phyloP scores from a whole-genome alignment of 768 basidiomycete genomes.

The Neoboletus magnificus region DNA sequence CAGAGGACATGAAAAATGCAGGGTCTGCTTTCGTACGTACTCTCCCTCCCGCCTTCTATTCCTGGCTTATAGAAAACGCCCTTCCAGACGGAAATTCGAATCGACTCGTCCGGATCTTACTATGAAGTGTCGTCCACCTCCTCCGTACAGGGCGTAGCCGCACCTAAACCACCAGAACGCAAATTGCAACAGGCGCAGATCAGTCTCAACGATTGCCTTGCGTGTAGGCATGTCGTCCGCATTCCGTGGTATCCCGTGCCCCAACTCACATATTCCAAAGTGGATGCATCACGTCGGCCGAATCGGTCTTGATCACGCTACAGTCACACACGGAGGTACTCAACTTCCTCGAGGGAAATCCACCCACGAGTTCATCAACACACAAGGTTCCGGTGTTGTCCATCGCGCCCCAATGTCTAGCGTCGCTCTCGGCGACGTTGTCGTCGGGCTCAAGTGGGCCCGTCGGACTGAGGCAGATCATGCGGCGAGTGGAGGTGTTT shows the following conservation, averaged over 20 bases:
- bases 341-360: constrained; percentile 64
- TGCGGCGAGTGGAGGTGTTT: constrained; percentile 71
- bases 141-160: constrained; percentile 11
- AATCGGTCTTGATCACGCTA: constrained; percentile 92
- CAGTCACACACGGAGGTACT: constrained; percentile 95
- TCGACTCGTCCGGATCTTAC: constrained; percentile 83
- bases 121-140: constrained; percentile 65
- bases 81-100: constrained; percentile 82
- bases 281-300: constrained; percentile 97
- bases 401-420: constrained; percentile 85
- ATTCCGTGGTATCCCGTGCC: neutral
- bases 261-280: constrained; percentile 39
- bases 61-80: constrained; percentile 1
- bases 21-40: constrained; percentile 43
- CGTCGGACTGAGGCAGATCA: constrained; percentile 54
- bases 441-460: constrained; percentile 43
- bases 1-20: constrained; percentile 39
- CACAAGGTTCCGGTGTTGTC: constrained; percentile 70
- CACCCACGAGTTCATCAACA: constrained; percentile 34
- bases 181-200: constrained; percentile 94
- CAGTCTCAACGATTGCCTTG: constrained; percentile 94
- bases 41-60: neutral
- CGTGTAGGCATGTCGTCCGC: constrained; percentile 75
- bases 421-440: constrained; percentile 68
- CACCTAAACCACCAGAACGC: constrained; percentile 33